Base-by-base conservation (phyloP, 78 protist species). In the Dictyostelium firmibasis region DNA sequence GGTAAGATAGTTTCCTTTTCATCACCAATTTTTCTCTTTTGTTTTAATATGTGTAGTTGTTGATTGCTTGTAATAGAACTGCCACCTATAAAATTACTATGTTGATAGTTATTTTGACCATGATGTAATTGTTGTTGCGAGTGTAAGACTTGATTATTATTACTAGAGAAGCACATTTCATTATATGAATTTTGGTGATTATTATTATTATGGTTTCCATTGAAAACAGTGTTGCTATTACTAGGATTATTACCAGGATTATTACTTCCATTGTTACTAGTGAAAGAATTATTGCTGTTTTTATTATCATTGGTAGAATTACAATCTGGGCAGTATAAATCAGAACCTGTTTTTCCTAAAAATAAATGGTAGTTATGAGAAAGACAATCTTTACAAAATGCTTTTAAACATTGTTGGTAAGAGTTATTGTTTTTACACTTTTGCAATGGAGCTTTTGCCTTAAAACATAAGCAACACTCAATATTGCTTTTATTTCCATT, bases 341-440 rank as follows among this genome's bases (percentile, higher is more conserved):
- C 81, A n/a, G 43, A 23, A 16, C 36, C 38, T 18, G 13, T 4
- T 33, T 62, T 81, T 1, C 38, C 43, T 4, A 29, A 67, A 9
- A 57, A 60, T 23, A 27, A 67, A 4, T 75, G 81, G 53, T 64
- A n/a, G 29, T 33, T 31, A 13, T 50, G 70, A 1, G 74, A n/a
- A 27, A 81, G 29, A n/a, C 94, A 88, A 3, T 88, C 94, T 41
- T 81, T 83, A 69, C 94, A 88, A 67, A 47, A 69, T 9, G 62
- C 43, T 44, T 81, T 88, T 1, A 57, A 44, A 29, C 94, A 88
- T 47, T 18, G 36, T 79, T 38, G 38, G 20, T 81, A 81, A 35
- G 86, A 75, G 3, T 79, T 7, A 33, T 43, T 53, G 14, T 81
- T 81, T 20, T 33, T 81, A 57, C 85, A 81, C 33, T 81, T 88